Evolutionary conservation across 192 early-diverging fungal species (phyloP), one percentile per base, ranked within the genome.

Genomic region (Coemansia sp.): DNA sequence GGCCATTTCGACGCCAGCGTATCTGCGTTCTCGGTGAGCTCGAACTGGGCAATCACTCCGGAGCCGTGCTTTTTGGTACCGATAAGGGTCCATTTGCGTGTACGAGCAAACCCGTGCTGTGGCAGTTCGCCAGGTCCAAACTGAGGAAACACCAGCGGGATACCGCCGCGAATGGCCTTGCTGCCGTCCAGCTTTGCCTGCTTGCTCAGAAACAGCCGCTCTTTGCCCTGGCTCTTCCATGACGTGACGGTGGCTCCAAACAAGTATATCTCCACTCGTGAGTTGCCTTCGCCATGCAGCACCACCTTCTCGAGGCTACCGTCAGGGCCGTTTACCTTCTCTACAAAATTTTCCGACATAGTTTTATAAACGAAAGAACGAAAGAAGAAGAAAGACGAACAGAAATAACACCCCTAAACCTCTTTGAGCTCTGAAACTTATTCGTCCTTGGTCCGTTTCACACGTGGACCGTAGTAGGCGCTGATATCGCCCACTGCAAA

Each of bases 101-200:
- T 74, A 40, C 80, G 74, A 6, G 80, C 80, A 66, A 81, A 81
- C n/a, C 80, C 80, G 38, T 81, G 80, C 53, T 81, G 80, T 20
- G 72, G 71, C 39, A 81, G 68, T 20, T 42, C 57, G 48, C 80
- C 80, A 4, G 66, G 69, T 2, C 76, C 76, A 32, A 81, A 83
- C 66, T 81, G 80, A 23, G 82, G 82, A 30, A 76, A 86, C 38
- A 83, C 79, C 32, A 80, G 50, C 2, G 68, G 80, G 52, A 81
- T 84, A 37, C 90, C 90, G 48, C 90, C 94, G 36, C 96, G 94
- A 56, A 97, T 90, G 1, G 93, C 88, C 81, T 94, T 97, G 67
- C 85, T 83, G 31, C 92, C 93, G 66, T 99, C 86, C 1, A 94
- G 73, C 28, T 86, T 77, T 16, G 94, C 88, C 53, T 84, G 81